Percentiles rank a stretch among this genome's conserved stretches.
Conservation (phyloP, 2,329 filamentous ascomycete genomes). For the Aspergillus luchuensis region DNA sequence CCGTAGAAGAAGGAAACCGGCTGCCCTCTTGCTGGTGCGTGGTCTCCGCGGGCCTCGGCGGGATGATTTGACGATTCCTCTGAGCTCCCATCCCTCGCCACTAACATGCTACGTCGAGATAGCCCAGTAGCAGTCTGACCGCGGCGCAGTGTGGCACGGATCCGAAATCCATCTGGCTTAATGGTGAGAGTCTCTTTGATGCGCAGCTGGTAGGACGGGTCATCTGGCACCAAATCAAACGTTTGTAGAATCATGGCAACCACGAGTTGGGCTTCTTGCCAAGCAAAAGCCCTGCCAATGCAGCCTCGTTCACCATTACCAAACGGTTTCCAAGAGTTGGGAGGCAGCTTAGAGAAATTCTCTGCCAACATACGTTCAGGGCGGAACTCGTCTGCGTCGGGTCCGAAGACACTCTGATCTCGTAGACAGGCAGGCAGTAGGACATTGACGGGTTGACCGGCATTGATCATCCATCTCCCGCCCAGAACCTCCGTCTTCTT, state of each 20-base stretch:
- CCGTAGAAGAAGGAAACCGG: slow-evolving; percentile 64
- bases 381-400: slow-evolving; percentile 65
- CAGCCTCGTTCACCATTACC: slow-evolving; percentile 71
- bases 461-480: slow-evolving; percentile 63
- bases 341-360: slow-evolving; percentile 65
- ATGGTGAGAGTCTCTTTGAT: slow-evolving; percentile 44
- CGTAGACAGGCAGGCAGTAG: slow-evolving; percentile 59
- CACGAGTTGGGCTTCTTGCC: slow-evolving; percentile 69
- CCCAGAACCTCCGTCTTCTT: slow-evolving; percentile 28
- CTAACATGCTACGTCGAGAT: too few species aligned
- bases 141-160: slow-evolving; percentile 60
- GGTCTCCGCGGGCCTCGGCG: slow-evolving; percentile 16
- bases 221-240: slow-evolving; percentile 66
- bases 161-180: slow-evolving; percentile 59
- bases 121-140: slow-evolving; percentile 26
- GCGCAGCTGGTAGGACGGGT: slow-evolving; percentile 53
- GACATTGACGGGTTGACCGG: slow-evolving; percentile 53
- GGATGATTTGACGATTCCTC: too few species aligned
- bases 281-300: slow-evolving; percentile 72
- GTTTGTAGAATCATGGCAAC: slow-evolving; percentile 68
- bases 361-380: slow-evolving; percentile 74
- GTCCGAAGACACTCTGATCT: slow-evolving; percentile 66
- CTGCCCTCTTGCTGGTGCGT: slow-evolving; percentile 42
- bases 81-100: too few species aligned
- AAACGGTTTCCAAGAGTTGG: slow-evolving; percentile 71